A percentile compares a stretch with the other conserved stretches of the same genome.
Evolutionary conservation across 2,329 filamentous ascomycete genomes (phyloP).

Genomic region (Penicillium sp.): DNA sequence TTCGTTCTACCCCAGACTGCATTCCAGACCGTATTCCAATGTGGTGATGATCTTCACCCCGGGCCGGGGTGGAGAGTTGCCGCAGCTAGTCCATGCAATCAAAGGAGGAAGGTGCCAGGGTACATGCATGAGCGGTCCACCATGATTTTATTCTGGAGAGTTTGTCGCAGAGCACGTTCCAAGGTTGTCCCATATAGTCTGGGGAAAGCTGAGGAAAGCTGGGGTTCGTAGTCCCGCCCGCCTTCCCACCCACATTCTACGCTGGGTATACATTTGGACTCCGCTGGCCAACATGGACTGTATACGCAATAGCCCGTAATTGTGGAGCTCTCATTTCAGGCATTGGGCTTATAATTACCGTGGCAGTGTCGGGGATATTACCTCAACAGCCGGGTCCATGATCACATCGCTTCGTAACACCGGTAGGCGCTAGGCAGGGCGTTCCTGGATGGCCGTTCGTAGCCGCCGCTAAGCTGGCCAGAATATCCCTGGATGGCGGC

Average conservation of each 20-base stretch:
- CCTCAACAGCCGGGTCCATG: constrained; percentile 16
- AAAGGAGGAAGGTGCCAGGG: neutral
- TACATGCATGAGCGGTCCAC: neutral
- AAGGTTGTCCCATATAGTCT: neutral
- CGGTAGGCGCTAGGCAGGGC: neutral
- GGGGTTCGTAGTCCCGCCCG: too few relatives aligned
- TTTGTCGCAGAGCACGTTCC: neutral
- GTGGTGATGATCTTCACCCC: constrained; percentile 1
- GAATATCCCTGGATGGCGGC: neutral
- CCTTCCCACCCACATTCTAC: neutral
- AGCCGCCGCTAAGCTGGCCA: constrained; percentile 18
- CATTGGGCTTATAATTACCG: neutral
- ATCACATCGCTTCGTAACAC: constrained; percentile 5
- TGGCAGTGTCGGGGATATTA: neutral
- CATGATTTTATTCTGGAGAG: neutral
- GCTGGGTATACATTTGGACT: neutral
- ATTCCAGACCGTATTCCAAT: neutral
- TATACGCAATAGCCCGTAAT: neutral
- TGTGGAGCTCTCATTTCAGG: neutral
- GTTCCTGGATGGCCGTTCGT: constrained; percentile 7
- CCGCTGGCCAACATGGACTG: neutral
- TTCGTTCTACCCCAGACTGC: neutral
- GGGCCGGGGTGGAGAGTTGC: neutral
- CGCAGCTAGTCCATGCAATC: neutral
- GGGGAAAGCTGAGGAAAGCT: neutral